A percentile compares a stretch with the other conserved stretches of the same genome.
These are phyloP conservation scores for Rhododendron ovatum DNA, from an alignment of 148 eudicot genomes.

Conservation along the genomic window DNA sequence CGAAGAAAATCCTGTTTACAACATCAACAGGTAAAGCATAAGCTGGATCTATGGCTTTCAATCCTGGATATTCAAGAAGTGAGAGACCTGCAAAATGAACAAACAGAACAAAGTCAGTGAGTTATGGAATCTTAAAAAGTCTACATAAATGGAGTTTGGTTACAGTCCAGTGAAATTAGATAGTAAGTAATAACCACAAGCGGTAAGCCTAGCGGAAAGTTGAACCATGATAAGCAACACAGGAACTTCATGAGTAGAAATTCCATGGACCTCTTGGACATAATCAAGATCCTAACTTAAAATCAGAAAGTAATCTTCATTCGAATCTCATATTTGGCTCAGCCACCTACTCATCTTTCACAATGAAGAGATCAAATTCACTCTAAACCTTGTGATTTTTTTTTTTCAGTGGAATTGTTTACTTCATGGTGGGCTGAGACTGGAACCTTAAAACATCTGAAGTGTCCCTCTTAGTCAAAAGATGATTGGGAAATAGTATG, in stretches of 20 bases:
- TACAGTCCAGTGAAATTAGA: neutral
- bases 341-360: neutral
- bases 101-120: neutral
- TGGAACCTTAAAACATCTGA: neutral
- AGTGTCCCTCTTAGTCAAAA: neutral
- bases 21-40: slow-evolving; percentile 89
- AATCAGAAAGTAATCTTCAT: neutral
- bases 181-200: neutral
- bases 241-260: neutral
- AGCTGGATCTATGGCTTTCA: slow-evolving; percentile 85
- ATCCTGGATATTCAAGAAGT: slow-evolving; percentile 79
- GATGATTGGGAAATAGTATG: neutral
- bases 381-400: neutral
- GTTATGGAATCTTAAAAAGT: neutral
- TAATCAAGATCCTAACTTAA: neutral
- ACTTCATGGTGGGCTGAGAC: neutral
- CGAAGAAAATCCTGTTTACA: slow-evolving; percentile 50
- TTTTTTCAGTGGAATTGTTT: neutral
- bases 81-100: slow-evolving; percentile 57
- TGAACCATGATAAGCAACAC: neutral
- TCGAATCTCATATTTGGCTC: neutral
- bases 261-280: neutral
- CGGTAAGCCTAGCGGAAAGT: neutral
- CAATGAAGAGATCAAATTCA: neutral
- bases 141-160: neutral